Percentiles rank a stretch among this genome's conserved stretches.
These are phyloP conservation scores for Botrytis medusae DNA, from an alignment of 2,329 filamentous ascomycete species.

Conservation along the genomic window DNA sequence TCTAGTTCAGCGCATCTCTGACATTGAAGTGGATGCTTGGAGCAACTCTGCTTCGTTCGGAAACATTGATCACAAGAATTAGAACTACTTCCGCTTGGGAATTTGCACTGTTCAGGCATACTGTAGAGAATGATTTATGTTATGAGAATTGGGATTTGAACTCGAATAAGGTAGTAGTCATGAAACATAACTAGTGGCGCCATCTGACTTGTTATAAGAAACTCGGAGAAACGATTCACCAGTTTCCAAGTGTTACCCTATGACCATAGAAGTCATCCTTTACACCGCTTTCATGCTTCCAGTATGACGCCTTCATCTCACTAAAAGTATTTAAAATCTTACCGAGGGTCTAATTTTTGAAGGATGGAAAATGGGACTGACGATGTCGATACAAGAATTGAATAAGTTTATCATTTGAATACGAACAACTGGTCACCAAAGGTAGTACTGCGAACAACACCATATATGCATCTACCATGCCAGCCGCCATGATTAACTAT, in stretches of 20 bases:
- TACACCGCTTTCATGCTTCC: background rate
- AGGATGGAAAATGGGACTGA: background rate
- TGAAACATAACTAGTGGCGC: background rate
- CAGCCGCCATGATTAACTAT: background rate
- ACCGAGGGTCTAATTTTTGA: background rate
- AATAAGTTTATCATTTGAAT: background rate
- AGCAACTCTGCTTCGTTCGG: constrained; percentile 2
- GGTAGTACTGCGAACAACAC: background rate
- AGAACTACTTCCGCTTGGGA: background rate
- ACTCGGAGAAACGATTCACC: background rate
- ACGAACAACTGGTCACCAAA: background rate
- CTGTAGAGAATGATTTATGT: background rate
- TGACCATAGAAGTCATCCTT: background rate
- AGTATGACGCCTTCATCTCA: background rate
- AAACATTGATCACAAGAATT: constrained; percentile 9
- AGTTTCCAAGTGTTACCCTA: background rate
- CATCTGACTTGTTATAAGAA: background rate
- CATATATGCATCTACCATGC: background rate
- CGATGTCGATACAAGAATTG: background rate
- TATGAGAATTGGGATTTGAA: background rate
- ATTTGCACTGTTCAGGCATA: background rate
- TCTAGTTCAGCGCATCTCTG: background rate
- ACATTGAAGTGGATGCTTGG: constrained; percentile 4
- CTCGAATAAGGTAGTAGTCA: background rate
- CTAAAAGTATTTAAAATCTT: background rate